Conservation (phyloP, 441 rosid species). For the Eutrema salsugineum region DNA sequence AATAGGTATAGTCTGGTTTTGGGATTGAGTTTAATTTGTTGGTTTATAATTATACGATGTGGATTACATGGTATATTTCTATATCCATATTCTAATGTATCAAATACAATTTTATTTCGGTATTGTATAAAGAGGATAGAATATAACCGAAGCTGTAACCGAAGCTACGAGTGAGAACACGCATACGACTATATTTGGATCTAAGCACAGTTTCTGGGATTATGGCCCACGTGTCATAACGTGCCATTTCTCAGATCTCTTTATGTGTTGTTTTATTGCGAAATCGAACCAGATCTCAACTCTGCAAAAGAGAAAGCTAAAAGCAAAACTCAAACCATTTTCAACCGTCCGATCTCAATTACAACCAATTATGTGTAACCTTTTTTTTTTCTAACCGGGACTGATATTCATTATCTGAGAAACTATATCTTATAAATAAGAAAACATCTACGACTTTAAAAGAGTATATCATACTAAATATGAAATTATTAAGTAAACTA, state of each 20-base stretch:
- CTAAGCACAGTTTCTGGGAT: constrained; percentile 4
- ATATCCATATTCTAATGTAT: too few species aligned
- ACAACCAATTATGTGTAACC: not conserved
- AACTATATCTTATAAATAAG: not conserved
- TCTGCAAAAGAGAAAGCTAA: constrained; percentile 1
- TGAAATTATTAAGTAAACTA: not conserved
- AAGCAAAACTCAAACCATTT: not conserved
- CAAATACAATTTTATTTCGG: not conserved
- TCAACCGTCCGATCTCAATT: not conserved
- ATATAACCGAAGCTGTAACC: too few species aligned
- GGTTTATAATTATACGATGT: not conserved
- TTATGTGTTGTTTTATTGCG: not conserved
- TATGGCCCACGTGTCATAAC: constrained; percentile 19
- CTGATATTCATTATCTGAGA: not conserved
- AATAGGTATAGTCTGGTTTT: not conserved
- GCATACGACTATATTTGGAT: constrained; percentile 9
- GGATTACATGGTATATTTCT: not conserved
- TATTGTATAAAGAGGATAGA: not conserved
- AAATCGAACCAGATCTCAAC: constrained; percentile 5
- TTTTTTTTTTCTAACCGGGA: not conserved
- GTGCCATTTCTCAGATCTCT: constrained; percentile 9
- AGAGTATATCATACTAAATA: not conserved
- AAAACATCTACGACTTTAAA: not conserved
- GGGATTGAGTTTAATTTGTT: not conserved
- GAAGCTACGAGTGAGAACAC: constrained; percentile 19